Conservation (phyloP, 371 early-diverging fungal genomes). For the Mucor piriformis region DNA sequence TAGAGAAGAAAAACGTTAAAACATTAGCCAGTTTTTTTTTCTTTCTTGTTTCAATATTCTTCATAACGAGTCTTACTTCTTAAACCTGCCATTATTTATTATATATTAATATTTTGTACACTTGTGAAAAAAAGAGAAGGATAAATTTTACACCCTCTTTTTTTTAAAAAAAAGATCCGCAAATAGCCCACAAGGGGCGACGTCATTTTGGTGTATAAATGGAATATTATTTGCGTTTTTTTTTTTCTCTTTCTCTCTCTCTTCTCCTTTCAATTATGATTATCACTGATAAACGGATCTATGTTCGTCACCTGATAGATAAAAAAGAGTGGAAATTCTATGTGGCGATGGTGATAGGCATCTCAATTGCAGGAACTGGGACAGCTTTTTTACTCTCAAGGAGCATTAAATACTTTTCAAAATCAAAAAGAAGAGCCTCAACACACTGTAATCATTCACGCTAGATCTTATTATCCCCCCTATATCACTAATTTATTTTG, state of each 20-base stretch:
- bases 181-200: too few species aligned
- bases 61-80: constrained; percentile 32
- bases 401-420: not conserved
- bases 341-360: constrained; percentile 65
- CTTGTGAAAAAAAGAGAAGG: not conserved
- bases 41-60: too few species aligned
- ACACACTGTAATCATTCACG: too few species aligned
- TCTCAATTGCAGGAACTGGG: constrained; percentile 66
- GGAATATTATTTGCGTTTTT: too few species aligned
- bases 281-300: not conserved
- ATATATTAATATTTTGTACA: not conserved
- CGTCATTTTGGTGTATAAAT: too few species aligned
- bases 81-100: constrained; percentile 24
- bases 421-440: not conserved
- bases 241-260: too few species aligned
- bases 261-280: not conserved
- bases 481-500: not conserved
- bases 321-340: constrained; percentile 78
- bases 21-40: too few species aligned
- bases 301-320: constrained; percentile 52
- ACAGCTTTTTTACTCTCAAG: constrained; percentile 64
- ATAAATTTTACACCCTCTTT: not conserved
- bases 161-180: not conserved
- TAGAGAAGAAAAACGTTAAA: too few species aligned
- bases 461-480: too few species aligned